These are phyloP conservation scores for Plasmodium inui DNA, from an alignment of 169 alveolate genomes.

Conservation along the genomic window DNA sequence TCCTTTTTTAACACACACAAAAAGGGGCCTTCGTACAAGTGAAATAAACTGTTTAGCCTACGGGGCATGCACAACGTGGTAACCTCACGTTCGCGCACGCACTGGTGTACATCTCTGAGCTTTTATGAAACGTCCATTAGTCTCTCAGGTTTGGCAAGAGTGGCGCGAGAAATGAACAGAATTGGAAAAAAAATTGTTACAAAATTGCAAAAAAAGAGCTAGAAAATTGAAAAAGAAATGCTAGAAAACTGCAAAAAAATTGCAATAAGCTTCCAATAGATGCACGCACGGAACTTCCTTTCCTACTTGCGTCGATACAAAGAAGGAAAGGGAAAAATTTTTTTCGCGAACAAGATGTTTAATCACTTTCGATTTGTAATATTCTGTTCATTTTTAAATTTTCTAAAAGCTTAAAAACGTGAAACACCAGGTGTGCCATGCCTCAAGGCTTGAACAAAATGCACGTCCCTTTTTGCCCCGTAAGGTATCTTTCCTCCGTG, in stretches of 20 bases:
- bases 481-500: background rate
- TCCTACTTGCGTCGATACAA: background rate
- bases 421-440: background rate
- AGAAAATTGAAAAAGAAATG: too few species aligned
- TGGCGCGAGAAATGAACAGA: background rate
- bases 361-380: background rate
- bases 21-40: background rate
- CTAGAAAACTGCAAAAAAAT: too few species aligned
- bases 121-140: background rate
- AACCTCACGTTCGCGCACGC: background rate
- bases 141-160: background rate
- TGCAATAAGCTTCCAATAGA: background rate
- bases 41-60: background rate
- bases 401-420: background rate
- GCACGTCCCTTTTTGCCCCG: background rate
- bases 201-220: background rate
- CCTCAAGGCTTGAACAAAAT: background rate
- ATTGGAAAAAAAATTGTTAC: background rate
- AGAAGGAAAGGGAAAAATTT: background rate
- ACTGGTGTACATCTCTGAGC: background rate
- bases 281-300: background rate
- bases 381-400: background rate
- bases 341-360: background rate
- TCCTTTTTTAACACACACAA: background rate
- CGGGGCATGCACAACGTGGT: background rate